A percentile compares a stretch with the other conserved stretches of the same genome.
Conservation (phyloP, 139 green algal genomes). For the Micractinium conductrix region DNA sequence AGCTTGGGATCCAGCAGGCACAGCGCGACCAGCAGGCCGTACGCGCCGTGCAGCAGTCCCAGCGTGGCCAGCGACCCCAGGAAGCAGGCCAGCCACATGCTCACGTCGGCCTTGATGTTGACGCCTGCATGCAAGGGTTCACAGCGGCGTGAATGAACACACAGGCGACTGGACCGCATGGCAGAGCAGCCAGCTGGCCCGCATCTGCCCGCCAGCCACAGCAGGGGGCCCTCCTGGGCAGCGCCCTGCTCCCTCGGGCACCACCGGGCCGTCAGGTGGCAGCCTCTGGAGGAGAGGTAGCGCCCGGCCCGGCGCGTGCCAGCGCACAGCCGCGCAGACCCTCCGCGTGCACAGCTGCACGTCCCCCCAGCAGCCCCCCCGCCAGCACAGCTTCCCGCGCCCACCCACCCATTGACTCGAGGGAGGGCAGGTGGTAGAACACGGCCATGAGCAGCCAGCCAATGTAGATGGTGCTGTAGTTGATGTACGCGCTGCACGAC, state of each 20-base stretch:
- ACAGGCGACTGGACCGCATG: too few relatives aligned
- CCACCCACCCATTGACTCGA: slow-evolving; percentile 58
- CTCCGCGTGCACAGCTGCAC: neutral
- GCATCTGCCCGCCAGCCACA: too few relatives aligned
- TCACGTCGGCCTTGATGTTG: slow-evolving; percentile 80
- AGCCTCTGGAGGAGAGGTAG: neutral
- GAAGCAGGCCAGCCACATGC: slow-evolving; percentile 72
- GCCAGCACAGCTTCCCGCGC: too few relatives aligned
- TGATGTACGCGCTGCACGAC: slow-evolving; percentile 81
- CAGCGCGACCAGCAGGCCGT: slow-evolving; percentile 54
- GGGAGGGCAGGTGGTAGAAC: slow-evolving; percentile 85
- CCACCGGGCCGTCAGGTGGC: too few relatives aligned
- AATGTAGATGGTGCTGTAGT: slow-evolving; percentile 83
- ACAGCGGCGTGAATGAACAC: too few relatives aligned
- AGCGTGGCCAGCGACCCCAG: slow-evolving; percentile 65
- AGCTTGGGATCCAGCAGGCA: slow-evolving; percentile 51
- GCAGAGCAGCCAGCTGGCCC: too few relatives aligned
- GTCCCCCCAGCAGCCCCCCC: too few relatives aligned
- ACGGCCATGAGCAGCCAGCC: slow-evolving; percentile 83
- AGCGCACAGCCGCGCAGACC: neutral
- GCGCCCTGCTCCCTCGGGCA: too few relatives aligned
- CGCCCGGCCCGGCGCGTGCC: neutral
- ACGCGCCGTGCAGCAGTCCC: slow-evolving; percentile 52
- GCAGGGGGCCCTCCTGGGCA: too few relatives aligned
- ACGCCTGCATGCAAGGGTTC: slow-evolving; percentile 68